Percentiles rank a stretch among this genome's conserved stretches.
phyloP scores from a whole-genome alignment of 2,329 filamentous ascomycete species.

The Sclerotinia minor region DNA sequence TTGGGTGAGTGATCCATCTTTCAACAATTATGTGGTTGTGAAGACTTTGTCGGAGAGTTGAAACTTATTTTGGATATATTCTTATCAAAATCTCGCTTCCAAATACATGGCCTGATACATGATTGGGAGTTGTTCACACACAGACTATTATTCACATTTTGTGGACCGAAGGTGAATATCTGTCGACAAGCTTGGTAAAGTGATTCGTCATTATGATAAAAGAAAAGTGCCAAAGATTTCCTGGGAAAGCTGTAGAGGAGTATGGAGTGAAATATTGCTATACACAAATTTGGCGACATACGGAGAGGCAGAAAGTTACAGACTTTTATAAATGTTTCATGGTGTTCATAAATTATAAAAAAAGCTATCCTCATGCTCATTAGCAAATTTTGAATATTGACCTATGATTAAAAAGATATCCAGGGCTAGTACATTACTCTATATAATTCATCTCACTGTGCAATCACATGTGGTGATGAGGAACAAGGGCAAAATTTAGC shows the following conservation, averaged over 20 bases:
- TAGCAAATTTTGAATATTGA: background rate
- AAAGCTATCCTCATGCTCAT: background rate
- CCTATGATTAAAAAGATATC: background rate
- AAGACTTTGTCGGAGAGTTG: background rate
- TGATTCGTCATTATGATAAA: background rate
- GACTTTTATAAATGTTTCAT: background rate
- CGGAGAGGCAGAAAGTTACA: background rate
- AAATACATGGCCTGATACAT: background rate
- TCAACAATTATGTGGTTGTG: background rate
- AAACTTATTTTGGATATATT: background rate
- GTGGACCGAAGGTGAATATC: slow-evolving; percentile 2
- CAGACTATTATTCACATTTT: background rate
- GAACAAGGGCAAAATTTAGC: background rate
- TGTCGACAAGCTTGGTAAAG: background rate
- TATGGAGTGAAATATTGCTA: background rate
- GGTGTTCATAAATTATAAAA: background rate
- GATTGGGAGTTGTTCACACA: background rate
- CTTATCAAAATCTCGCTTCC: background rate
- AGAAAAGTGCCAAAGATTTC: too few relatives aligned
- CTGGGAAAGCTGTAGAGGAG: background rate
- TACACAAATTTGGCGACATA: background rate
- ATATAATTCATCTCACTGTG: background rate
- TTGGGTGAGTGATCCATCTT: slow-evolving; percentile 11
- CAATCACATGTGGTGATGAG: too few relatives aligned
- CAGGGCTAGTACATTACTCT: background rate